These are phyloP conservation scores for Medicago arabica DNA, from an alignment of 306 rosid species.

Conservation along the genomic window DNA sequence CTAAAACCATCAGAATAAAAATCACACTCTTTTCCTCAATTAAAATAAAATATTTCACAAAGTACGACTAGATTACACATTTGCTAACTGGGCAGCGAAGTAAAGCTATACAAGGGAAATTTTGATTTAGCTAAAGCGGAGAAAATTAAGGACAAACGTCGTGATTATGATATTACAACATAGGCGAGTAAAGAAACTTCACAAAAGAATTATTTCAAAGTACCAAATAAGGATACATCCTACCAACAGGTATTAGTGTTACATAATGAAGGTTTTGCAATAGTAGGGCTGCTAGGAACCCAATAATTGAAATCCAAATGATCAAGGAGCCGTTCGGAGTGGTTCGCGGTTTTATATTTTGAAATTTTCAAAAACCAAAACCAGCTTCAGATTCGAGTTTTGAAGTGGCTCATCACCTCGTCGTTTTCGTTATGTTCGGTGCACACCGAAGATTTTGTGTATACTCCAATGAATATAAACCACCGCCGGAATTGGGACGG, in stretches of 20 bases:
- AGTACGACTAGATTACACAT: not conserved
- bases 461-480: no score
- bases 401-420: no score
- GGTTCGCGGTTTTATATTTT: no score
- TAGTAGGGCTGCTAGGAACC: no score
- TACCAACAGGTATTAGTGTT: not conserved
- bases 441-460: no score
- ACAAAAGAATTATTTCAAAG: not conserved
- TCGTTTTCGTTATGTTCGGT: no score
- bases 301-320: no score
- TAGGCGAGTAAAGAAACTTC: slow-evolving; percentile 10
- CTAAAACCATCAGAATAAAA: slow-evolving; percentile 26
- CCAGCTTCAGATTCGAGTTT: no score
- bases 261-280: not conserved
- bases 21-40: slow-evolving; percentile 4
- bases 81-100: not conserved
- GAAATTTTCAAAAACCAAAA: no score
- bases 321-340: no score
- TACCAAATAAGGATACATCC: not conserved
- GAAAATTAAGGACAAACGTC: slow-evolving; percentile 5
- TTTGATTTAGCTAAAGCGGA: slow-evolving; percentile 13
- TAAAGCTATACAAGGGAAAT: slow-evolving; percentile 21
- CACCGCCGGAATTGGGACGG: no score
- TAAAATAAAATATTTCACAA: not conserved
- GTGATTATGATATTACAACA: slow-evolving; percentile 5